phyloP scores from a whole-genome alignment of 352 stramenopile genomes.

The Phytophthora foliorum region DNA sequence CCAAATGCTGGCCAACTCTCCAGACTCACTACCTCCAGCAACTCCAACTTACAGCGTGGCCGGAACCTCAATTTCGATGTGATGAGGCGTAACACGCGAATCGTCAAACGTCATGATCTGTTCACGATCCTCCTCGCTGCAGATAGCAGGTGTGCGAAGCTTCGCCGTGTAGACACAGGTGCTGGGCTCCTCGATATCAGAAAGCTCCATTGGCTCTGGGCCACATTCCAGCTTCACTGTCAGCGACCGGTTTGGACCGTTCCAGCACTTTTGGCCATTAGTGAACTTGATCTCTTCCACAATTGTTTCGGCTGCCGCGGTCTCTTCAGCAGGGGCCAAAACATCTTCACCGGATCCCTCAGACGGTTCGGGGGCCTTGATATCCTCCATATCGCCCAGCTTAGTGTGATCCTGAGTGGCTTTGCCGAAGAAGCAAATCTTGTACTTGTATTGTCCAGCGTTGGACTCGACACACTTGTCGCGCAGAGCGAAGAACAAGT shows the following conservation, averaged over 20 bases:
- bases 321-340: conserved; percentile 3
- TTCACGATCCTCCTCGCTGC: conserved; percentile 49
- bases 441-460: conserved; percentile 88
- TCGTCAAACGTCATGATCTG: conserved; percentile 45
- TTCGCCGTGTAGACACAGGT: conserved; percentile 90
- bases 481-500: conserved; percentile 71
- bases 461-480: conserved; percentile 79
- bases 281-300: conserved; percentile 63
- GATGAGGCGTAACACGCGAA: conserved; percentile 47
- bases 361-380: conserved; percentile 13
- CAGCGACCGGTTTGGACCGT: conserved; percentile 85
- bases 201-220: conserved; percentile 67
- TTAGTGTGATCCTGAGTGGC: conserved; percentile 86
- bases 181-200: conserved; percentile 81
- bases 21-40: not conserved
- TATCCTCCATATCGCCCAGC: conserved; percentile 74
- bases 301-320: conserved; percentile 5
- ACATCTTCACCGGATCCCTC: conserved; percentile 10
- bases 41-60: conserved; percentile 47
- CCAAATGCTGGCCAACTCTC: not conserved
- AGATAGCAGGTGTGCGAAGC: conserved; percentile 82
- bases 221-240: conserved; percentile 82
- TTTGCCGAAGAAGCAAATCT: conserved; percentile 86
- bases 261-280: conserved; percentile 88
- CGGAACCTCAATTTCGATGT: conserved; percentile 74